Conservation (phyloP, 1,284 basidiomycete genomes). For the Porodaedalea pini region DNA sequence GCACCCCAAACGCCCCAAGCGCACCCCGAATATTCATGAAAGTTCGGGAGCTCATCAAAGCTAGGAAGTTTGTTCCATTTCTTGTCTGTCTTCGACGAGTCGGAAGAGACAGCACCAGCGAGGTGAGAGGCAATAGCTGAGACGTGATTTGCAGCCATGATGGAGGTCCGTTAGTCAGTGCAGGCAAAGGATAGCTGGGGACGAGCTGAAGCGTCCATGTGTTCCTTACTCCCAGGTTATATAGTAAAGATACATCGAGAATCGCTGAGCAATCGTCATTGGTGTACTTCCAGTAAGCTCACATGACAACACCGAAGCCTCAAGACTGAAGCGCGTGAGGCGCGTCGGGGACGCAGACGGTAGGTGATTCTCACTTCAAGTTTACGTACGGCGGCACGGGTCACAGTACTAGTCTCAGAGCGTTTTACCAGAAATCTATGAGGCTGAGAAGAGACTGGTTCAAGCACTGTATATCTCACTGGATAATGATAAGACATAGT, state of each 20-base stretch:
- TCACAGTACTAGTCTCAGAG: too few relatives aligned
- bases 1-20: constrained; percentile 73
- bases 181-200: too few relatives aligned
- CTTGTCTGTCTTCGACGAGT: background rate
- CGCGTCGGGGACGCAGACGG: background rate
- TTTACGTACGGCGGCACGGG: too few relatives aligned
- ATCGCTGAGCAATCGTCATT: too few relatives aligned
- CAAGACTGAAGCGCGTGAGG: background rate
- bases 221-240: too few relatives aligned
- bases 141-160: background rate
- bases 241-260: too few relatives aligned
- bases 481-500: background rate
- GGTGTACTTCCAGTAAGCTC: too few relatives aligned
- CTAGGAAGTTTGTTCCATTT: constrained; percentile 39
- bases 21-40: constrained; percentile 55
- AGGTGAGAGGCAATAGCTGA: constrained; percentile 1
- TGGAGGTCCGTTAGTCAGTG: background rate
- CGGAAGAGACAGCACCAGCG: background rate
- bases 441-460: too few relatives aligned
- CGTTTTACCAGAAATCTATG: too few relatives aligned
- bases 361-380: background rate
- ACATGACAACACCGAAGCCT: background rate
- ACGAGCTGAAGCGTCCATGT: too few relatives aligned
- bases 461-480: background rate
- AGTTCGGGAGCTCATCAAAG: constrained; percentile 60